Base-by-base conservation (phyloP, 2,329 filamentous ascomycete species). In the Fusarium fujikuroi region DNA sequence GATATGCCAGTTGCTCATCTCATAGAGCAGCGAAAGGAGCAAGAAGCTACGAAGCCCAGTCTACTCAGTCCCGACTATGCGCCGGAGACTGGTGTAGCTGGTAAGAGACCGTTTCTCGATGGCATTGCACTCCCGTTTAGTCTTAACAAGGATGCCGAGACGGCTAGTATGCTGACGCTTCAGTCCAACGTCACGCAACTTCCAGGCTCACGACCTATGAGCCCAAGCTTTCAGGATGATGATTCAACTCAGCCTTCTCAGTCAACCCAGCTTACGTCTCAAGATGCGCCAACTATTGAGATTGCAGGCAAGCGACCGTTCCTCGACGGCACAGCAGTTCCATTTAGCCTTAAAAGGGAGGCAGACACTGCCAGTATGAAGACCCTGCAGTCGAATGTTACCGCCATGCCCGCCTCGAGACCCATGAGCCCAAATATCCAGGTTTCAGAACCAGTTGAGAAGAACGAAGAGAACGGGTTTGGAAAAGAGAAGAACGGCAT, bases 91-190 rank as follows among this genome's bases (percentile, higher is more conserved):
- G 88, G 87, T 0, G 84, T 86, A 7, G 85, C 86, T 1, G 88
- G 88, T 9, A 92, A 91, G 77, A 85, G 92, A 6, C 91, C 92
- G 0, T 90, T 90, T 50, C 85, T 92, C 10, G 90, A 89, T 25
- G 91, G 92, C 1, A 88, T 94, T 32, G 92, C 93, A 0, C 87
- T 93, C 74, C 93, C 93, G 0, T 95, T 95, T 77, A 92, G 89
- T 63, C 80, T 95, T 19, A 87, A 87, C 59, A 88, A 87, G 72
- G 87, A 92, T 25, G 87, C 88, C 4, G 87, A 89, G 8, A 92
- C 90, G 23, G 91, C 91, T 2, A 94, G 92, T 81, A 93, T 92
- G 87, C 82, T 92, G 59, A 94, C 92, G 0, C 81, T 94, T 25
- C 83, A 85, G 40, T 89, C 88, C 15, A 76, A 79, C 21, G 64